These are phyloP conservation scores for Talaromyces pinophilus DNA, from an alignment of 2,329 filamentous ascomycete species.

Conservation along the genomic window DNA sequence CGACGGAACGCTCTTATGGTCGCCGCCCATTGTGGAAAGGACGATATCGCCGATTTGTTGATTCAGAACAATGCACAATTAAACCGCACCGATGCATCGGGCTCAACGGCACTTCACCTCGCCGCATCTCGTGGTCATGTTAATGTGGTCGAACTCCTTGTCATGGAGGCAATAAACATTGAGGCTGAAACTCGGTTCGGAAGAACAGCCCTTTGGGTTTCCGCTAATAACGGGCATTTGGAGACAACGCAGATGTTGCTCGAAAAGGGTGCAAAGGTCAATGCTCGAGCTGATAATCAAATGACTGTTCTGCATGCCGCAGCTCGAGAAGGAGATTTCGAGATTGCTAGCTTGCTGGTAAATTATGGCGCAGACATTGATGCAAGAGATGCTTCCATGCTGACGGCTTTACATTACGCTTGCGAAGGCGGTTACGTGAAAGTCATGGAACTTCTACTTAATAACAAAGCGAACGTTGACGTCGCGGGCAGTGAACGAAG, in stretches of 20 bases:
- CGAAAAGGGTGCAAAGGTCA: slow-evolving; percentile 36
- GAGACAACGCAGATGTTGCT: slow-evolving; percentile 38
- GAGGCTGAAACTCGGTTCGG: slow-evolving; percentile 36
- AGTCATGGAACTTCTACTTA: slow-evolving; percentile 34
- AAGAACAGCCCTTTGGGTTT: slow-evolving; percentile 40
- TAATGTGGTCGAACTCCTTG: slow-evolving; percentile 32
- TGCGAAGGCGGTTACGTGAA: slow-evolving; percentile 34
- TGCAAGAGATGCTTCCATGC: slow-evolving; percentile 39
- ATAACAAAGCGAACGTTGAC: slow-evolving; percentile 37
- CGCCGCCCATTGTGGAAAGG: slow-evolving; percentile 44
- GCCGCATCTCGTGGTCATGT: slow-evolving; percentile 38
- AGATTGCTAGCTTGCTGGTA: slow-evolving; percentile 37
- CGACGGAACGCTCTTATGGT: slow-evolving; percentile 42
- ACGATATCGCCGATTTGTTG: slow-evolving; percentile 37
- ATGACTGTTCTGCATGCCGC: slow-evolving; percentile 40
- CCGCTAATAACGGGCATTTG: slow-evolving; percentile 38
- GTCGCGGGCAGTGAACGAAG: slow-evolving; percentile 31
- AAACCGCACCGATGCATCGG: slow-evolving; percentile 33
- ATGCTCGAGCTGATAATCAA: slow-evolving; percentile 37
- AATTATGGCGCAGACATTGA: slow-evolving; percentile 38
- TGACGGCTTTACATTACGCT: slow-evolving; percentile 41
- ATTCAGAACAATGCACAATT: slow-evolving; percentile 36
- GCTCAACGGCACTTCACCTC: slow-evolving; percentile 36
- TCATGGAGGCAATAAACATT: slow-evolving; percentile 33
- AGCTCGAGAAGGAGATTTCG: slow-evolving; percentile 36